phyloP scores from a whole-genome alignment of 495 filamentous ascomycete genomes.

The Aspergillus conjunctus region DNA sequence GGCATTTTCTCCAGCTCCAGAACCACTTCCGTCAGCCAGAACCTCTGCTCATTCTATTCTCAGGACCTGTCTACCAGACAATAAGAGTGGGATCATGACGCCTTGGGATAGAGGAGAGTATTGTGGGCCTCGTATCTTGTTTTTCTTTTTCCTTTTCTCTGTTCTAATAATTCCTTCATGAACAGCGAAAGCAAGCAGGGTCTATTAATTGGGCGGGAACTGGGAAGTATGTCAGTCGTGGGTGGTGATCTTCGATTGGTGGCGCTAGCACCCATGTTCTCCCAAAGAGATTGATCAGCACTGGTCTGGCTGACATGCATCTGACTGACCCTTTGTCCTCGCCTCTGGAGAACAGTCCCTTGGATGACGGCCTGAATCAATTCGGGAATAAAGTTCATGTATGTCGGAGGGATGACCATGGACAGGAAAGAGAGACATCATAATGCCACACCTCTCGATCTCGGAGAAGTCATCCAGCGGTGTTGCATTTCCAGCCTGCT shows the following conservation, averaged over 20 bases:
- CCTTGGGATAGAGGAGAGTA: background rate
- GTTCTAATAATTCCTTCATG: background rate
- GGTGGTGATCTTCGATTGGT: slow-evolving; percentile 15
- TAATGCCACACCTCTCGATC: too few species aligned
- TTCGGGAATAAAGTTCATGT: slow-evolving; percentile 1
- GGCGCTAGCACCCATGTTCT: slow-evolving; percentile 8
- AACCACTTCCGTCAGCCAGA: too few species aligned
- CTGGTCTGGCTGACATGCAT: slow-evolving; percentile 25
- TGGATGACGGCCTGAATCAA: too few species aligned
- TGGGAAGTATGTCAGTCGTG: background rate
- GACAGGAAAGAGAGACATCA: too few species aligned
- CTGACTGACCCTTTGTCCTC: slow-evolving; percentile 8
- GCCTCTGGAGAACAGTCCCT: too few species aligned
- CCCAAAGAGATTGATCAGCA: slow-evolving; percentile 17
- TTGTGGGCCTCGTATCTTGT: background rate
- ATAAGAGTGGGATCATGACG: too few species aligned
- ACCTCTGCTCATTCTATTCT: background rate
- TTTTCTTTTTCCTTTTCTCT: background rate
- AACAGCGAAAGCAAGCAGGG: background rate
- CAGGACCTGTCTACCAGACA: too few species aligned
- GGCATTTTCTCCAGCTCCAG: background rate
- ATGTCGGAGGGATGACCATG: slow-evolving; percentile 5
- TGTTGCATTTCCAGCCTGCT: too few species aligned
- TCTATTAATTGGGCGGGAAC: background rate
- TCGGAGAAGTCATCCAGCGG: too few species aligned